A percentile compares a stretch with the other conserved stretches of the same genome.
Evolutionary conservation across 1,284 basidiomycete species (phyloP).

Genomic region (Puccinia horiana): DNA sequence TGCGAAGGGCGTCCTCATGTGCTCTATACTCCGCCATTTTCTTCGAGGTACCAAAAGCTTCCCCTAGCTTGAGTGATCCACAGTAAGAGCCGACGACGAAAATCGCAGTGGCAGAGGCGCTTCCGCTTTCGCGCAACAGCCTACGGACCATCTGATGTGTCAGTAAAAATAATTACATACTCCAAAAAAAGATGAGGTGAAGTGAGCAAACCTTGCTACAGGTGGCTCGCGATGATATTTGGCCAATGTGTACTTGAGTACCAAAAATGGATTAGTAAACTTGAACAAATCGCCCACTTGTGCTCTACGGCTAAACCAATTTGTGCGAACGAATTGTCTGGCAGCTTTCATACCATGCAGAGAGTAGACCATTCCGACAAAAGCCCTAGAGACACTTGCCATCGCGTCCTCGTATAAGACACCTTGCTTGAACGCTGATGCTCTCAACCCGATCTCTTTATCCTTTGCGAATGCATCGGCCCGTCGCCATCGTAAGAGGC

Average conservation of each 20-base stretch:
- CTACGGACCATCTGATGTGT: not conserved
- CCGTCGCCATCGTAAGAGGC: slow-evolving; percentile 44
- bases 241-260: slow-evolving; percentile 57
- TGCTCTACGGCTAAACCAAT: slow-evolving; percentile 73
- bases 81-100: slow-evolving; percentile 92
- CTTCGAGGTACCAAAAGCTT: slow-evolving; percentile 88
- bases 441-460: slow-evolving; percentile 22
- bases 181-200: not conserved
- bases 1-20: slow-evolving; percentile 44
- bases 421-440: slow-evolving; percentile 52
- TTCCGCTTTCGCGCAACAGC: slow-evolving; percentile 86
- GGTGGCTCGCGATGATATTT: slow-evolving; percentile 57
- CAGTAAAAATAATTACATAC: not conserved
- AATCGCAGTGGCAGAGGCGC: slow-evolving; percentile 80
- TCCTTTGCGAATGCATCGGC: slow-evolving; percentile 30
- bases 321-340: slow-evolving; percentile 77
- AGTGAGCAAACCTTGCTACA: slow-evolving; percentile 63
- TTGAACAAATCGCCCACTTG: slow-evolving; percentile 64
- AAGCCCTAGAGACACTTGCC: slow-evolving; percentile 61
- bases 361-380: slow-evolving; percentile 65
- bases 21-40: slow-evolving; percentile 92
- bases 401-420: slow-evolving; percentile 59
- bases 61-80: slow-evolving; percentile 79
- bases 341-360: slow-evolving; percentile 77
- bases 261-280: slow-evolving; percentile 64